A percentile compares a stretch with the other conserved stretches of the same genome.
Evolutionary conservation across 495 filamentous ascomycete genomes (phyloP).

Genomic region (Trichoderma reesei): DNA sequence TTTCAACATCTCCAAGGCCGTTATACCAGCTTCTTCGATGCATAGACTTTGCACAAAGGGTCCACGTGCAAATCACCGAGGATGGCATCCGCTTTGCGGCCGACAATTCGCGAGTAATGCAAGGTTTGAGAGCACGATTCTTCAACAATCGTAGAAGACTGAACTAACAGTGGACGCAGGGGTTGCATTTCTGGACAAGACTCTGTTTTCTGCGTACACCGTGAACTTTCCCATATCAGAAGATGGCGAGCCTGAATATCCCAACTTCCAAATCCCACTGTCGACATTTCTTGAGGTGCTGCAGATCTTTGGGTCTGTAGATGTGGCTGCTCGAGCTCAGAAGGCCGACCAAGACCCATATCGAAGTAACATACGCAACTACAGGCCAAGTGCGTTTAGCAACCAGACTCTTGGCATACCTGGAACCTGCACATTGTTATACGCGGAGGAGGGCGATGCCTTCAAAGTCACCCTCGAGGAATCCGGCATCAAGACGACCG

Average conservation of each 20-base stretch:
- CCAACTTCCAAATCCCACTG: constrained; percentile 72
- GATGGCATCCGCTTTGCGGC: constrained; percentile 79
- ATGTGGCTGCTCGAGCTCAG: constrained; percentile 45
- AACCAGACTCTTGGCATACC: constrained; percentile 65
- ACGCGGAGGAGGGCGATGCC: constrained; percentile 59
- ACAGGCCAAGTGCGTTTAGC: constrained; percentile 60
- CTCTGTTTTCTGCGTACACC: constrained; percentile 77
- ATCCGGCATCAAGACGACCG: constrained; percentile 77
- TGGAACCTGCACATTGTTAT: constrained; percentile 73
- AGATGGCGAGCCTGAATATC: constrained; percentile 30
- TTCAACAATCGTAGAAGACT: constrained; percentile 11
- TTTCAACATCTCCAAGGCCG: constrained; percentile 77
- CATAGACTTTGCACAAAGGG: constrained; percentile 69
- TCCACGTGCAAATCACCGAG: constrained; percentile 71
- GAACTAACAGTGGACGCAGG: constrained; percentile 32
- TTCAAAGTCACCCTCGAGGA: constrained; percentile 77
- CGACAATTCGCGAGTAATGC: constrained; percentile 76
- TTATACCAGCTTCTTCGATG: constrained; percentile 85
- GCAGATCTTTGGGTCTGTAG: constrained; percentile 81
- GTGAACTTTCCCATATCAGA: constrained; percentile 33
- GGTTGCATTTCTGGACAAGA: constrained; percentile 72
- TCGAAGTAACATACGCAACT: constrained; percentile 43
- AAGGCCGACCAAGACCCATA: constrained; percentile 43
- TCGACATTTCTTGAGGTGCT: constrained; percentile 84
- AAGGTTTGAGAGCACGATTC: constrained; percentile 43